phyloP scores from a whole-genome alignment of 345 rosid genomes.

The Gossypium longicalyx region DNA sequence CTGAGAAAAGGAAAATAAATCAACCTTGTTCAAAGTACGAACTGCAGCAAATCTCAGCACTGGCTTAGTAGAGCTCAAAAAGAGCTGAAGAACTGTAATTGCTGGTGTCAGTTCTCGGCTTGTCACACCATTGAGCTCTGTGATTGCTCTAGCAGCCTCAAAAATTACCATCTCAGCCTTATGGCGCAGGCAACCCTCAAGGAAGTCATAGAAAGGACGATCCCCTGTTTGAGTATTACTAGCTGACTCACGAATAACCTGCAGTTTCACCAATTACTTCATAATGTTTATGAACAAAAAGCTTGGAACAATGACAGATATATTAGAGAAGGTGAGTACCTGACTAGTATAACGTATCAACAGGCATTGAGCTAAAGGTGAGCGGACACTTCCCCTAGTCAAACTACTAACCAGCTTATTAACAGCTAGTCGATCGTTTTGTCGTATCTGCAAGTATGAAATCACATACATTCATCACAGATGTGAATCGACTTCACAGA shows the following conservation, averaged over 20 bases:
- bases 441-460: slow-evolving; percentile 63
- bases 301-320: background rate
- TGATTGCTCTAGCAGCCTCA: slow-evolving; percentile 99
- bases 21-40: slow-evolving; percentile 93
- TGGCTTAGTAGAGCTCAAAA: slow-evolving; percentile 94
- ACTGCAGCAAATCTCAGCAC: slow-evolving; percentile 96
- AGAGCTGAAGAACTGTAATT: slow-evolving; percentile 94
- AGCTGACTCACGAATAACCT: slow-evolving; percentile 88
- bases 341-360: slow-evolving; percentile 89
- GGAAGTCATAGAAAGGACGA: slow-evolving; percentile 92
- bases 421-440: slow-evolving; percentile 87
- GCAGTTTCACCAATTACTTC: slow-evolving; percentile 18
- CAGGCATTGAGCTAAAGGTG: slow-evolving; percentile 95
- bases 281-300: slow-evolving; percentile 1
- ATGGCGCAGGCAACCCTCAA: slow-evolving; percentile 94
- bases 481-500: background rate
- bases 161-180: slow-evolving; percentile 97
- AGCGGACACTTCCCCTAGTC: slow-evolving; percentile 90
- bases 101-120: slow-evolving; percentile 95
- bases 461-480: background rate
- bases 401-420: slow-evolving; percentile 86
- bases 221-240: slow-evolving; percentile 72
- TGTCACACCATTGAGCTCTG: slow-evolving; percentile 91
- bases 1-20: slow-evolving; percentile 11
- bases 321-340: slow-evolving; percentile 35